Conservation (phyloP, 2,329 filamentous ascomycete species). For the Phyllosticta paracitricarpa region DNA sequence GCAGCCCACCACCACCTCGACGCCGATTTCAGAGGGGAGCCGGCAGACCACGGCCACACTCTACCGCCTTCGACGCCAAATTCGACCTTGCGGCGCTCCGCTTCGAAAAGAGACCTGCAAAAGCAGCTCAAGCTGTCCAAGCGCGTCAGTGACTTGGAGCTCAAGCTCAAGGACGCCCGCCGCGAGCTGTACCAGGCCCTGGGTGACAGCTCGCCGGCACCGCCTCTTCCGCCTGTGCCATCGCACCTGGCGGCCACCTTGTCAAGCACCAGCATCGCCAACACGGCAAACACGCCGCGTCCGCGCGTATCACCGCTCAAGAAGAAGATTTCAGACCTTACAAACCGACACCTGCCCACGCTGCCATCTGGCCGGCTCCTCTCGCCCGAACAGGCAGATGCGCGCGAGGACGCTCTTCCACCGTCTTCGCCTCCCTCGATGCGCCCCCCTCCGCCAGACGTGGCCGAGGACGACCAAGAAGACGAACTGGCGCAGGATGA, state of each 20-base stretch:
- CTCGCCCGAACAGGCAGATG: slow-evolving; percentile 17
- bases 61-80: not conserved
- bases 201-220: slow-evolving; percentile 24
- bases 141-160: slow-evolving; percentile 51
- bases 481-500: not conserved
- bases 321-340: not conserved
- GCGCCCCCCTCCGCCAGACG: not conserved
- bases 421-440: not conserved
- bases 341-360: slow-evolving; percentile 18
- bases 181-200: slow-evolving; percentile 43
- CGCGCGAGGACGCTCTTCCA: not conserved
- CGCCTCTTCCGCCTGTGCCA: slow-evolving; percentile 22
- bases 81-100: slow-evolving; percentile 33
- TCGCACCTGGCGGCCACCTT: slow-evolving; percentile 13
- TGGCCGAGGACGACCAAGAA: not conserved
- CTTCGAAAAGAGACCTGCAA: slow-evolving; percentile 47
- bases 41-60: not conserved
- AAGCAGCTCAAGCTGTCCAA: slow-evolving; percentile 49
- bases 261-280: not conserved
- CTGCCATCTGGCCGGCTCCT: slow-evolving; percentile 31
- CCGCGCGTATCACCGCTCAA: not conserved
- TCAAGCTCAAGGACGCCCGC: slow-evolving; percentile 46
- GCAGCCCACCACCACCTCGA: not conserved
- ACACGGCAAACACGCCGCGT: not conserved
- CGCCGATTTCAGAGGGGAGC: slow-evolving; percentile 9